Base-by-base conservation (phyloP, 495 filamentous ascomycete genomes). In the Aspergillus affinis region DNA sequence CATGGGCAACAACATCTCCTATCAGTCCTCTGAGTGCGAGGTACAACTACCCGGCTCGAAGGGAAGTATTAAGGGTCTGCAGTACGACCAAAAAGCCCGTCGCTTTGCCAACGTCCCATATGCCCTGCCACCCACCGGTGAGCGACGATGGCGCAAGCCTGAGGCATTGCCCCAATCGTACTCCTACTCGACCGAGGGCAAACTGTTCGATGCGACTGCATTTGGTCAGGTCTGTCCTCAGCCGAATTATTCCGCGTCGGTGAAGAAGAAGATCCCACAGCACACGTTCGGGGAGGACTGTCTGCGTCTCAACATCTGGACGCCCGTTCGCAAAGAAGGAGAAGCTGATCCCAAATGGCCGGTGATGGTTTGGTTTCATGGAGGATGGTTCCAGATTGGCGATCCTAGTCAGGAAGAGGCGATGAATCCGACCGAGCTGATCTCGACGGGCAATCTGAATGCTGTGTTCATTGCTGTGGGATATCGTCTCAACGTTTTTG, bases 401-500 rank as follows among this genome's bases (percentile, higher is more conserved):
- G 65, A 61, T 17, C 63, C 78, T 5, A 77, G 77, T 50, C 63
- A 69, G 27, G 60, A 72, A 59, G 32, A 49, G 13, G 61, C 61
- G 13, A 75, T 69, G 66, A 66, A 69, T 57, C 72, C 76, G 3
- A 78, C 73, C 54, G 80, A 85, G 59, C 72, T 81, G 10, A 78
- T 83, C 0, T 85, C 78, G 67, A 72, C 79, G 2, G 73, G 76
- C 10, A 74, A 72, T 10, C 74, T 78, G 8, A 74, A 71, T 21
- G 64, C 85, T 15, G 71, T 88, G 12, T 78, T 78, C 13, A 65
- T 88, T 23, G 82, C 80, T 55, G 81, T 86, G 63, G 85, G 84
- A 59, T 89, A 89, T 62, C 80, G 86, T 4, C 70, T 88, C 41
- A 84, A 84, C 30, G 76, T 84, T 0, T 75, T 89, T 32, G 86